phyloP scores from a whole-genome alignment of 2,329 filamentous ascomycete genomes.

The Fusarium sp. region DNA sequence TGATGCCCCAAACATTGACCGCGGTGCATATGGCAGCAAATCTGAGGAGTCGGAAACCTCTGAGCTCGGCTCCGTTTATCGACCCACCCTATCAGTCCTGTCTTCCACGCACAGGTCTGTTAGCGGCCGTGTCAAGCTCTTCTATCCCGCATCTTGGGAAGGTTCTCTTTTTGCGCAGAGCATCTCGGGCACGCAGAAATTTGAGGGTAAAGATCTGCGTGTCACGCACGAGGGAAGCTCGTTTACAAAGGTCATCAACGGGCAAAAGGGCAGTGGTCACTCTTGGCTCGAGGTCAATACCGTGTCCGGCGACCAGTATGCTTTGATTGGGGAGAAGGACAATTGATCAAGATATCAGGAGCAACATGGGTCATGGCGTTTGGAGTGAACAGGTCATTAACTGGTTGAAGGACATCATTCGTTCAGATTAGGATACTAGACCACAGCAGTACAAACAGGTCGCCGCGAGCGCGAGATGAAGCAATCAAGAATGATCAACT shows the following conservation, averaged over 20 bases:
- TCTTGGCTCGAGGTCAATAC: constrained; percentile 48
- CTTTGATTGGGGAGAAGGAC: constrained; percentile 41
- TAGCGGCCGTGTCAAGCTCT: constrained; percentile 54
- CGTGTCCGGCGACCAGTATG: constrained; percentile 45
- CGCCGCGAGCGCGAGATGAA: background rate
- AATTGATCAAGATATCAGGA: background rate
- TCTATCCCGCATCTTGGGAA: constrained; percentile 61
- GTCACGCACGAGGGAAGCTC: constrained; percentile 48
- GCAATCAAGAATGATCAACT: constrained; percentile 12
- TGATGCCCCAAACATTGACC: constrained; percentile 34
- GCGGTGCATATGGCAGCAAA: constrained; percentile 15
- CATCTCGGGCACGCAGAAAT: constrained; percentile 52
- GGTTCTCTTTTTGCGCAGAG: constrained; percentile 54
- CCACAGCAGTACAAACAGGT: background rate
- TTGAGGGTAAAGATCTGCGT: constrained; percentile 55
- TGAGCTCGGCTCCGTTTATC: background rate
- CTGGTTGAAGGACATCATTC: constrained; percentile 17
- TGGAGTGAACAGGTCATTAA: background rate
- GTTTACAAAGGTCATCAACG: constrained; percentile 47
- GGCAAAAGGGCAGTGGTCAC: constrained; percentile 53
- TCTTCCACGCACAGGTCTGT: constrained; percentile 55
- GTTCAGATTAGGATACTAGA: constrained; percentile 24
- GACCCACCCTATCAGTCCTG: constrained; percentile 49
- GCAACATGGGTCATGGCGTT: constrained; percentile 20
- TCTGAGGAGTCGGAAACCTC: background rate